Evolutionary conservation across 495 filamentous ascomycete species (phyloP).

Genomic region (Podospora didyma): DNA sequence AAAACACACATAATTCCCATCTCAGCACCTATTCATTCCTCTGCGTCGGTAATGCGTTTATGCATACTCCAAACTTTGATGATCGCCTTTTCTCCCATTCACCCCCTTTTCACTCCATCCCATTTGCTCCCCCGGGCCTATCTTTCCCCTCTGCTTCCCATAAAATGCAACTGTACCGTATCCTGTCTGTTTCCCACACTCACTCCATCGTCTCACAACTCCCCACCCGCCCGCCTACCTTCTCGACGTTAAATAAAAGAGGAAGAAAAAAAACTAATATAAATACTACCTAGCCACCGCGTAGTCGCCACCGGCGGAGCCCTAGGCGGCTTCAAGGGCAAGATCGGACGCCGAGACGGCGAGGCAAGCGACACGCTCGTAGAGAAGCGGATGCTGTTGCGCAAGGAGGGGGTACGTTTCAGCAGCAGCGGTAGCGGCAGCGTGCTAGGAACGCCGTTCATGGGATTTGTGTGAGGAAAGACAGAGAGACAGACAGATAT

Average conservation of each 20-base stretch:
- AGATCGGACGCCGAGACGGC: constrained; percentile 31
- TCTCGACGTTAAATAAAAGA: not conserved
- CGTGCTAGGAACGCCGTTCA: constrained; percentile 46
- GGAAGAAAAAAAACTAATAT: constrained; percentile 1
- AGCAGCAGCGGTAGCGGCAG: constrained; percentile 21
- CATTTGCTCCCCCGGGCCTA: too few species aligned
- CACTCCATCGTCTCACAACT: too few species aligned
- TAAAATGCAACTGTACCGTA: too few species aligned
- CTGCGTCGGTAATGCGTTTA: too few species aligned
- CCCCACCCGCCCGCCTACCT: too few species aligned
- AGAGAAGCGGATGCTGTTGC: constrained; percentile 39
- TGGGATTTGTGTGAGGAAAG: constrained; percentile 22
- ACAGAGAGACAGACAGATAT: too few species aligned
- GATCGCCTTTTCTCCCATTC: too few species aligned
- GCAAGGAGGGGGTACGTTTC: constrained; percentile 38
- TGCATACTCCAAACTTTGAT: too few species aligned
- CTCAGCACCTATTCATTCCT: too few species aligned
- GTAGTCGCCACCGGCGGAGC: constrained; percentile 41
- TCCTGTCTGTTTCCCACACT: too few species aligned
- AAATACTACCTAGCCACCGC: constrained; percentile 30
- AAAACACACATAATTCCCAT: not conserved
- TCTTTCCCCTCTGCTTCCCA: too few species aligned
- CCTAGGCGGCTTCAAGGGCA: constrained; percentile 51
- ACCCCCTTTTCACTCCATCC: too few species aligned
- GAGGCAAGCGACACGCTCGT: constrained; percentile 29